phyloP scores from a whole-genome alignment of 2,329 filamentous ascomycete species.

The Acephala macrosclerotiorum region DNA sequence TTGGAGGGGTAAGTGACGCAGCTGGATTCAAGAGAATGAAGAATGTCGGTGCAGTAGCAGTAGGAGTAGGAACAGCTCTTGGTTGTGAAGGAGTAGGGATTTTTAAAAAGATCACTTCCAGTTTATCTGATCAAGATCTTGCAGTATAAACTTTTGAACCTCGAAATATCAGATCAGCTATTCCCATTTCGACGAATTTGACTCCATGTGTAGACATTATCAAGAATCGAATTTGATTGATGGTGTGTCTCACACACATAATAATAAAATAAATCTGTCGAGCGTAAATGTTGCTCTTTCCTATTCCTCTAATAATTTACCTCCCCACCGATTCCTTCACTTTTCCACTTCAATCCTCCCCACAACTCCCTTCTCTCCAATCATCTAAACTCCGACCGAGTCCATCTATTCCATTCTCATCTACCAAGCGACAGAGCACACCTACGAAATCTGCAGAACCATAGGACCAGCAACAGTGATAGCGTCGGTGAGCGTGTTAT shows the following conservation, averaged over 20 bases:
- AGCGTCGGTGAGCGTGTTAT: constrained; percentile 63
- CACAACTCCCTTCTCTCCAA: constrained; percentile 1
- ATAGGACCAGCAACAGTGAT: constrained; percentile 72
- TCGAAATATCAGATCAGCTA: background rate
- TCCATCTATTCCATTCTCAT: constrained; percentile 7
- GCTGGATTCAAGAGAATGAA: constrained; percentile 71
- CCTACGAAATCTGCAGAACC: constrained; percentile 53
- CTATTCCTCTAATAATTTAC: constrained; percentile 18
- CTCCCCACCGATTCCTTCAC: constrained; percentile 11
- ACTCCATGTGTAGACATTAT: constrained; percentile 13
- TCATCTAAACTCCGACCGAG: constrained; percentile 10
- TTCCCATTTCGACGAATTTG: background rate
- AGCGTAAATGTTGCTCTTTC: constrained; percentile 20
- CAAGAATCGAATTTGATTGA: constrained; percentile 38
- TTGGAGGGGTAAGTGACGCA: constrained; percentile 74
- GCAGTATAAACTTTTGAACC: no score
- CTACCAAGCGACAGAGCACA: background rate
- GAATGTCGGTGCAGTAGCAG: constrained; percentile 68
- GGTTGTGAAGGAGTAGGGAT: constrained; percentile 67
- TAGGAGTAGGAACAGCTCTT: constrained; percentile 74
- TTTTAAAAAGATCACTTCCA: constrained; percentile 62
- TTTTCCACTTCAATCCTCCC: constrained; percentile 8
- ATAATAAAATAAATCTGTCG: constrained; percentile 26
- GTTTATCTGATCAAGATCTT: background rate
- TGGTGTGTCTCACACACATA: constrained; percentile 20